A percentile compares a stretch with the other conserved stretches of the same genome.
These are phyloP conservation scores for Asterophora lycoperdoides DNA, from an alignment of 768 basidiomycete species.

Conservation along the genomic window DNA sequence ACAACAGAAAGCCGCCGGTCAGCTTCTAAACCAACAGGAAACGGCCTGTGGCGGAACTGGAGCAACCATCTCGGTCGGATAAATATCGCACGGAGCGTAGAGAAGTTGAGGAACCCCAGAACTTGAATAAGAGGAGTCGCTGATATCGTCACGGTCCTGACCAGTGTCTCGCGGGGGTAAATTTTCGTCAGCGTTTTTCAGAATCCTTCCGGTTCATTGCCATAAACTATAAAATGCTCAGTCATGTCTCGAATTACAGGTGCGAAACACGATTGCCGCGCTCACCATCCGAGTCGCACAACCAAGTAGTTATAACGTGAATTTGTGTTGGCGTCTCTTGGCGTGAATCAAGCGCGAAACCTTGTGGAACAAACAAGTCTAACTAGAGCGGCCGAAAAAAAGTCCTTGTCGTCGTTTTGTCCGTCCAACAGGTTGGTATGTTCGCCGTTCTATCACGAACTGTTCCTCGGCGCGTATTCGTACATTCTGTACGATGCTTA, in stretches of 20 bases:
- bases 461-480: constrained; percentile 11
- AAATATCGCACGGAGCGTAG: constrained; percentile 50
- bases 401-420: neutral
- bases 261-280: no score
- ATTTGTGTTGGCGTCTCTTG: no score
- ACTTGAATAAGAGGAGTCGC: no score
- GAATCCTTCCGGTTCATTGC: constrained; percentile 79
- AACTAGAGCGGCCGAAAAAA: neutral
- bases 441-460: constrained; percentile 14
- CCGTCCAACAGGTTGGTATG: constrained; percentile 1
- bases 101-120: constrained; percentile 83
- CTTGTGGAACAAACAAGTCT: constrained; percentile 1
- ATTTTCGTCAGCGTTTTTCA: constrained; percentile 68
- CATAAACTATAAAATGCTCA: constrained; percentile 32
- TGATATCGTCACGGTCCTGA: no score
- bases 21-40: constrained; percentile 22
- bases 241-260: constrained; percentile 2
- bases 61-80: constrained; percentile 56
- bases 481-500: constrained; percentile 14
- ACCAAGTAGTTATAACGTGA: no score
- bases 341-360: neutral
- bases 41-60: neutral
- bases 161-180: constrained; percentile 61
- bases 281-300: no score
- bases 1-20: constrained; percentile 31